Evolutionary conservation across 2,329 filamentous ascomycete genomes (phyloP).

Genomic region (Pyrenophora teres): DNA sequence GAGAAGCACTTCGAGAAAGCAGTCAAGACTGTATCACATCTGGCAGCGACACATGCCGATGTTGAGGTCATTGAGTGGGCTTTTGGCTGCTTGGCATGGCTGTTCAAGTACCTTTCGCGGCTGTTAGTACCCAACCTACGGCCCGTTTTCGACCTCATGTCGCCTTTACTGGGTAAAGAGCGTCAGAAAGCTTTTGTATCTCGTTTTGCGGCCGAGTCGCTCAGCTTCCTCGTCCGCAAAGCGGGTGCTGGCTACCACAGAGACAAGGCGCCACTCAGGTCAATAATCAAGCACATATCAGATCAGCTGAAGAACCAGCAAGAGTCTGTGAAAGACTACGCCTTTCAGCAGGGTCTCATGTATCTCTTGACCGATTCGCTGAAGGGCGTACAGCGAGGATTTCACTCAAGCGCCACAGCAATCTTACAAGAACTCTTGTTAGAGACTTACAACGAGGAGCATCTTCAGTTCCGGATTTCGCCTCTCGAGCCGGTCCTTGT

Average conservation of each 20-base stretch:
- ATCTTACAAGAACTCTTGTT: conserved; percentile 58
- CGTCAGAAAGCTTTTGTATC: conserved; percentile 85
- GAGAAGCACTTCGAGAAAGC: conserved; percentile 83
- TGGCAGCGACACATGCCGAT: conserved; percentile 77
- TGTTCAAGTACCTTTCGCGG: conserved; percentile 95
- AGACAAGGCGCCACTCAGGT: conserved; percentile 68
- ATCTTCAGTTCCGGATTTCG: conserved; percentile 51
- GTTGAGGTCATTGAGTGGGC: conserved; percentile 97
- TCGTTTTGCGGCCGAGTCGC: conserved; percentile 89
- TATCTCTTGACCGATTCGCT: conserved; percentile 85
- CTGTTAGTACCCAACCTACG: conserved; percentile 83
- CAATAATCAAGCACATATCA: conserved; percentile 73
- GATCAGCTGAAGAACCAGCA: conserved; percentile 65
- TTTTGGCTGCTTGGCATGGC: conserved; percentile 89
- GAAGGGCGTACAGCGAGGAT: conserved; percentile 62
- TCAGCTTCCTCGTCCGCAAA: conserved; percentile 93
- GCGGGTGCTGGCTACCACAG: conserved; percentile 77
- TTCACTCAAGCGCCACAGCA: conserved; percentile 62
- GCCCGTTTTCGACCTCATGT: conserved; percentile 81
- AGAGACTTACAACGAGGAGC: conserved; percentile 32
- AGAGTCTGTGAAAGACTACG: conserved; percentile 62
- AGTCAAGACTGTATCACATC: conserved; percentile 73
- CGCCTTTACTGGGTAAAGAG: conserved; percentile 80
- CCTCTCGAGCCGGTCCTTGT: conserved; percentile 66
- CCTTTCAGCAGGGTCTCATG: conserved; percentile 89